Percentiles rank a stretch among this genome's conserved stretches.
Conservation (phyloP, 768 basidiomycete species). For the Termitomyces heimii region DNA sequence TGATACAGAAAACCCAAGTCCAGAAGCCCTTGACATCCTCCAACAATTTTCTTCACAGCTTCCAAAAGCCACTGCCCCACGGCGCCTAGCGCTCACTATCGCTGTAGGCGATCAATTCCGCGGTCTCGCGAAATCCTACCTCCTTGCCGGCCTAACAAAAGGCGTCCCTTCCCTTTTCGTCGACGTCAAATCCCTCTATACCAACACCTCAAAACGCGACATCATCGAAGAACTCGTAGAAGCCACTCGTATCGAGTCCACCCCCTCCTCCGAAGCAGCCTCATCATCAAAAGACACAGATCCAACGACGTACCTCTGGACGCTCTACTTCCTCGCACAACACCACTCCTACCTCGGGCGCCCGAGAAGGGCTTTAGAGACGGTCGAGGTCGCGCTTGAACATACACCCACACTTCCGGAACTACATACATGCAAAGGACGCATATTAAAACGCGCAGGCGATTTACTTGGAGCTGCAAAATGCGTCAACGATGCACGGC, state of each 20-base stretch:
- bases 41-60: conserved; percentile 53
- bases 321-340: conserved; percentile 91
- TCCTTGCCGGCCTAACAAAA: conserved; percentile 64
- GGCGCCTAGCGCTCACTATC: conserved; percentile 66
- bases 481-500: conserved; percentile 73
- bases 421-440: conserved; percentile 74
- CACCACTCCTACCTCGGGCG: conserved; percentile 68
- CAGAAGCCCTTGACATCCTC: conserved; percentile 52
- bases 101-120: conserved; percentile 66
- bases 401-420: conserved; percentile 97
- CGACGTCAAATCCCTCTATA: conserved; percentile 84
- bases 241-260: conserved; percentile 32
- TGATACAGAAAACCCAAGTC: conserved; percentile 42
- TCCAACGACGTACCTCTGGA: conserved; percentile 89
- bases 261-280: conserved; percentile 13
- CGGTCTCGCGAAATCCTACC: conserved; percentile 56
- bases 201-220: conserved; percentile 54
- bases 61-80: conserved; percentile 66
- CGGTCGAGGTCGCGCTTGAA: conserved; percentile 58
- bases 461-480: conserved; percentile 71
- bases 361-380: conserved; percentile 45
- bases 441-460: conserved; percentile 81
- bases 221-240: conserved; percentile 68
- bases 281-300: conserved; percentile 28
- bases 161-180: conserved; percentile 93